Percentiles rank a stretch among this genome's conserved stretches.
Evolutionary conservation across 768 basidiomycete genomes (phyloP).

Genomic region (Naganishia vishniacii): DNA sequence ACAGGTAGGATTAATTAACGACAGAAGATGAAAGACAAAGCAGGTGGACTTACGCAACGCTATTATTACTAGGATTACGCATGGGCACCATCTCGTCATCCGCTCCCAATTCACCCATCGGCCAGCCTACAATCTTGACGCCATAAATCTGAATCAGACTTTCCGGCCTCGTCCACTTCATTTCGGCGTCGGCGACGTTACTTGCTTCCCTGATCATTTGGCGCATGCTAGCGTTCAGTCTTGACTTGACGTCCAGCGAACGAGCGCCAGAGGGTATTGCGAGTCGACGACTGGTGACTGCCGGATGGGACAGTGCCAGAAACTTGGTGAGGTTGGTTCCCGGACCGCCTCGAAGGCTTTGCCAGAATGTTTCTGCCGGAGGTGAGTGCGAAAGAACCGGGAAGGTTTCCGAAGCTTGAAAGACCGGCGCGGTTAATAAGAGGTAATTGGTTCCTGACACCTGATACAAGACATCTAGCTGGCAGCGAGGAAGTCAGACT

Average conservation of each 20-base stretch:
- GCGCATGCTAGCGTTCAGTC: slow-evolving; percentile 28
- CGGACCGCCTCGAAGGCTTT: slow-evolving; percentile 24
- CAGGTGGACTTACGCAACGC: neutral
- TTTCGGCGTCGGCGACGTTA: slow-evolving; percentile 29
- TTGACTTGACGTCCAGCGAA: slow-evolving; percentile 28
- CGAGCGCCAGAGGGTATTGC: slow-evolving; percentile 25
- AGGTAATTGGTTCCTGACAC: slow-evolving; percentile 27
- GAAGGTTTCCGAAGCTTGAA: slow-evolving; percentile 20
- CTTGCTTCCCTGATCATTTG: slow-evolving; percentile 24
- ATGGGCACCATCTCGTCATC: slow-evolving; percentile 24
- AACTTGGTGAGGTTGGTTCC: slow-evolving; percentile 28
- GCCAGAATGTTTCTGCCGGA: slow-evolving; percentile 26
- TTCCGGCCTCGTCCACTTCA: slow-evolving; percentile 32
- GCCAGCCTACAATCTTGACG: slow-evolving; percentile 30
- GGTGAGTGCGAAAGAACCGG: slow-evolving; percentile 24
- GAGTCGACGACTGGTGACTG: slow-evolving; percentile 26
- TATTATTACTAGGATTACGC: slow-evolving; percentile 31
- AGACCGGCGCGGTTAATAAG: slow-evolving; percentile 25
- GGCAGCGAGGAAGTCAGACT: neutral
- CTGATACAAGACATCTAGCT: slow-evolving; percentile 20
- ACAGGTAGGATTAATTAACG: neutral
- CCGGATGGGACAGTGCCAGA: slow-evolving; percentile 26
- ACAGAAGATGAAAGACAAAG: neutral
- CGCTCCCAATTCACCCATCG: slow-evolving; percentile 11
- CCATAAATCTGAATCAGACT: slow-evolving; percentile 25